A percentile compares a stretch with the other conserved stretches of the same genome.
Evolutionary conservation across 2,329 filamentous ascomycete species (phyloP).

Genomic region (Cladobotryum mycophilum): DNA sequence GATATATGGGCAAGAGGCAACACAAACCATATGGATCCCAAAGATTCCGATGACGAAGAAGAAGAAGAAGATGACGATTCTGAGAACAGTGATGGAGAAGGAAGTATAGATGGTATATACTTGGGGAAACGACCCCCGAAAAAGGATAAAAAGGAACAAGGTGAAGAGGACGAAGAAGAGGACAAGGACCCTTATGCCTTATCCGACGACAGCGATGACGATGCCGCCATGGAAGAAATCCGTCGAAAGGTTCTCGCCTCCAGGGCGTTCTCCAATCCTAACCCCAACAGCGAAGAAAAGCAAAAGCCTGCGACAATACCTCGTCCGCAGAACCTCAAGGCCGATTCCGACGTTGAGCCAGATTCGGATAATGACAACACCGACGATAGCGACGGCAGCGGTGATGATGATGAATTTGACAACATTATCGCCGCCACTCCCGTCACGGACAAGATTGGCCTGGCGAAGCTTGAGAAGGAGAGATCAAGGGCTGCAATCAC

Average conservation of each 20-base stretch:
- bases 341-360: conserved; percentile 51
- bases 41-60: conserved; percentile 51
- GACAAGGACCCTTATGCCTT: conserved; percentile 65
- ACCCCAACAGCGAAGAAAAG: conserved; percentile 43
- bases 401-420: conserved; percentile 76
- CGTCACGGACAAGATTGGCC: conserved; percentile 76
- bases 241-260: conserved; percentile 84
- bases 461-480: conserved; percentile 51
- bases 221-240: conserved; percentile 83
- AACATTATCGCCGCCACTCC: conserved; percentile 88
- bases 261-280: conserved; percentile 64
- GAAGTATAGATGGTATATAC: conserved; percentile 52
- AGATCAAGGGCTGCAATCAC: conserved; percentile 41
- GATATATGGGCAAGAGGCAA: conserved; percentile 93
- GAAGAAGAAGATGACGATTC: conserved; percentile 43
- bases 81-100: conserved; percentile 38
- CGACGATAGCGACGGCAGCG: conserved; percentile 56
- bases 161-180: conserved; percentile 39
- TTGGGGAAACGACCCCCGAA: conserved; percentile 47
- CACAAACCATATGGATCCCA: conserved; percentile 59
- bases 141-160: conserved; percentile 17
- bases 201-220: conserved; percentile 75
- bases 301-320: conserved; percentile 60
- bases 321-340: conserved; percentile 47
- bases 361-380: conserved; percentile 57